These are phyloP conservation scores for Bipolaris gigantea DNA, from an alignment of 2,329 filamentous ascomycete genomes.

Conservation along the genomic window DNA sequence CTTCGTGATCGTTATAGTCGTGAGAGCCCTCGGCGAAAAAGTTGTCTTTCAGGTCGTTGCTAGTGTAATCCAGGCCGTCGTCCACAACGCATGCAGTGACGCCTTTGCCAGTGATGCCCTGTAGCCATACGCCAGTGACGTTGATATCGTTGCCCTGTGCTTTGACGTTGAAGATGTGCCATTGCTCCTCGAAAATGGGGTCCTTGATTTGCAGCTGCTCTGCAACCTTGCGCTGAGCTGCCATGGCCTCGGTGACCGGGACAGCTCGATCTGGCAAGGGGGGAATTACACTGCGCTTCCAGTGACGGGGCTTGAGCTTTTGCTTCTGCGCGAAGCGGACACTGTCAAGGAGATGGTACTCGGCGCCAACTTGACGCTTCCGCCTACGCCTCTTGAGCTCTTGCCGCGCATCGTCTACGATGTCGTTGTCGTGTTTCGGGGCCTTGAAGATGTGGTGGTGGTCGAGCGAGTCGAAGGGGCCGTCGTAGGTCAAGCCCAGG, in stretches of 20 bases:
- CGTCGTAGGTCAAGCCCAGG: slow-evolving; percentile 79
- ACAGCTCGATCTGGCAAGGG: slow-evolving; percentile 21
- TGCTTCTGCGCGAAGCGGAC: slow-evolving; percentile 82
- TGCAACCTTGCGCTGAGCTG: slow-evolving; percentile 46
- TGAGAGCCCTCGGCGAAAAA: slow-evolving; percentile 92
- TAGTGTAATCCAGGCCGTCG: slow-evolving; percentile 95
- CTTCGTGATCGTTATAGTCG: slow-evolving; percentile 87
- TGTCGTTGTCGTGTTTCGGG: slow-evolving; percentile 59
- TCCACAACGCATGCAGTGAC: slow-evolving; percentile 92
- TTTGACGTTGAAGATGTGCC: slow-evolving; percentile 87
- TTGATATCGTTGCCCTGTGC: slow-evolving; percentile 90
- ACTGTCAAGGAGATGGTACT: slow-evolving; percentile 65
- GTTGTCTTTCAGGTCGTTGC: slow-evolving; percentile 86
- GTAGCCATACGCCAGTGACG: slow-evolving; percentile 88
- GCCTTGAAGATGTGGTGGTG: slow-evolving; percentile 85
- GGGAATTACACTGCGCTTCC: slow-evolving; percentile 57
- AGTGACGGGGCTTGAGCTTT: slow-evolving; percentile 61
- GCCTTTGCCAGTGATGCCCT: slow-evolving; percentile 87
- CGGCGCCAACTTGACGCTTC: slow-evolving; percentile 58
- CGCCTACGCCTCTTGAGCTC: slow-evolving; percentile 61
- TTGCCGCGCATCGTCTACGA: slow-evolving; percentile 55
- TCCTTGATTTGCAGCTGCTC: slow-evolving; percentile 74
- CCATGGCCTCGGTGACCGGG: slow-evolving; percentile 52
- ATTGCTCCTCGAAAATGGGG: slow-evolving; percentile 91
- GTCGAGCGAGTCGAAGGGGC: slow-evolving; percentile 73